Base-by-base conservation (phyloP, 1,284 basidiomycete species). In the Tilletiopsis washingtonensis region DNA sequence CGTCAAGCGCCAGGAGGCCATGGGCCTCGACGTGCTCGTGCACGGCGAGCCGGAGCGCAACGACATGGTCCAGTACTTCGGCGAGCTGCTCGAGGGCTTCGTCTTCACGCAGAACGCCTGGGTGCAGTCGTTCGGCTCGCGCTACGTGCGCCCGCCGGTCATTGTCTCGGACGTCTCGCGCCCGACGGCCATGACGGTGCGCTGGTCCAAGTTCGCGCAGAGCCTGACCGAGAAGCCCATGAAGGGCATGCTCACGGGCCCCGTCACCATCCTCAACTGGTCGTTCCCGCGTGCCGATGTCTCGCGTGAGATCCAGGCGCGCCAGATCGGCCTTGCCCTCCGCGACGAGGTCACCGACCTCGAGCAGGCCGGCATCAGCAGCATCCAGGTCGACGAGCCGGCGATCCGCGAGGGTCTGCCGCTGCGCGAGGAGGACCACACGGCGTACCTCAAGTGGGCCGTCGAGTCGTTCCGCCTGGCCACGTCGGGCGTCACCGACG, bases 281-380 rank as follows among this genome's bases (percentile, higher is more conserved):
- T 98, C 94, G 39, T 99, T 98, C 93, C 94, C 94, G 71, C 93
- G 94, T 78, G 90, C 89, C 65, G 94, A 99, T 76, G 86, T 98
- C 70, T 83, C 86, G 56, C 88, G 89, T 76, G 94, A 98, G 78
- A 76, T 93, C 59, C 94, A 99, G 80, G 91, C 90, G 75, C 91
- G 91, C 81, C 94, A 99, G 78, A 85, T 99, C 69, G 94, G 94
- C 51, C 83, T 99, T 59, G 87, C 94, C 55, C 88, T 99, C 72
- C 91, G 94, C 69, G 94, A 98, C 74, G 94, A 99, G 78, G 94
- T 99, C 60, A 68, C 88, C 65, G 94, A 99, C 79, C 87, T 98
- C 69, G 91, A 97, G 80, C 86, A 87, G 76, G 94, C 89, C 54
- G 91, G 91, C 61, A 97, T 99, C 76, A 84, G 84, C 71, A 93